Conservation (phyloP, 2,329 filamentous ascomycete genomes). For the Epichloe baconii region DNA sequence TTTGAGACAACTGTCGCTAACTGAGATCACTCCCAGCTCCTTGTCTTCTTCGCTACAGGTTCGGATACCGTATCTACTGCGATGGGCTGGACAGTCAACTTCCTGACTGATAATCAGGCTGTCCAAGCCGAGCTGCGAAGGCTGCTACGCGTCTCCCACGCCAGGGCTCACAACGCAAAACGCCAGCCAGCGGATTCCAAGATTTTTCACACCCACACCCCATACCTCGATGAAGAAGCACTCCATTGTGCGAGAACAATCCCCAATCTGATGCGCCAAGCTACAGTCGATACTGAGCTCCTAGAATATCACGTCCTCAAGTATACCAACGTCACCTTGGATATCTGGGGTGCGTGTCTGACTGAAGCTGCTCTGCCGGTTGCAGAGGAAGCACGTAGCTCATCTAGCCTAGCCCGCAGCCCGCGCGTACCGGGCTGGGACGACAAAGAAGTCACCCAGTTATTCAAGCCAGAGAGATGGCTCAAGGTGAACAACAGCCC, state of each 20-base stretch:
- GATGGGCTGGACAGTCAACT: constrained; percentile 2
- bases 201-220: constrained; percentile 10
- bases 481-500: constrained; percentile 10
- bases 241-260: constrained; percentile 17
- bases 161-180: constrained; percentile 7
- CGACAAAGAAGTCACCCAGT: constrained; percentile 13
- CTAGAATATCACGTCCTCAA: constrained; percentile 21
- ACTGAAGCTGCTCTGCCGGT: neutral
- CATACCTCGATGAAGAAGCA: constrained; percentile 26
- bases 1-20: neutral
- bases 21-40: too few relatives aligned
- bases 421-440: constrained; percentile 15
- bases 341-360: constrained; percentile 13
- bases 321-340: constrained; percentile 18
- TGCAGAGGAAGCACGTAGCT: constrained; percentile 8
- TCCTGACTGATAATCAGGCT: constrained; percentile 2
- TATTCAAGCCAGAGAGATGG: constrained; percentile 26
- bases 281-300: constrained; percentile 18
- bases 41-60: constrained; percentile 7
- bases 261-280: constrained; percentile 15
- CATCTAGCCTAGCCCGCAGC: constrained; percentile 7
- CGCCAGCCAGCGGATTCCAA: constrained; percentile 16
- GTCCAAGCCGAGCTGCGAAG: constrained; percentile 10
- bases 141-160: constrained; percentile 8
- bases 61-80: constrained; percentile 9